These are phyloP conservation scores for Xanthoparmelia taractica DNA, from an alignment of 495 filamentous ascomycete species.

Conservation along the genomic window DNA sequence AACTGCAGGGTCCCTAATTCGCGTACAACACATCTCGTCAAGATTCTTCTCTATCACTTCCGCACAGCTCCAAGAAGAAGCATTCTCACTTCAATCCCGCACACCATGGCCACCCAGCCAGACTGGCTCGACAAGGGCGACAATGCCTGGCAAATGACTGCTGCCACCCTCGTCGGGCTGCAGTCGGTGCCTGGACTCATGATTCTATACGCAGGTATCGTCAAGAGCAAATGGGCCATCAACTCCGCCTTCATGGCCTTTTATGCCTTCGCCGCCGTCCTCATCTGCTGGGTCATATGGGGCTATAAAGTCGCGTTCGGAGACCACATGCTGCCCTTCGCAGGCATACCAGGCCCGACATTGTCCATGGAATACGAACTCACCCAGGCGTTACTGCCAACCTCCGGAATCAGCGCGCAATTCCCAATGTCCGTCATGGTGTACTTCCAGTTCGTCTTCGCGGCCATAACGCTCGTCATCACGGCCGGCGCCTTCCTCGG, in stretches of 20 bases:
- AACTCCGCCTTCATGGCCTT: conserved; percentile 52
- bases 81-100: neutral
- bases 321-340: conserved; percentile 44
- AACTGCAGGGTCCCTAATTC: conserved; percentile 1
- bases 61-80: neutral
- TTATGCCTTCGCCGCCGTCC: conserved; percentile 47
- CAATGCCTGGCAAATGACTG: conserved; percentile 52
- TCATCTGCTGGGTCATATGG: conserved; percentile 52
- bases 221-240: conserved; percentile 53
- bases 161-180: conserved; percentile 46
- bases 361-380: conserved; percentile 42
- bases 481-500: conserved; percentile 45
- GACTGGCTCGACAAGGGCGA: conserved; percentile 46
- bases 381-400: conserved; percentile 38
- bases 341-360: conserved; percentile 43
- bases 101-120: conserved; percentile 23
- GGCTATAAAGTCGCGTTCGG: conserved; percentile 49
- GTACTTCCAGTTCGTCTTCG: conserved; percentile 56
- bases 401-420: conserved; percentile 34
- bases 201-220: conserved; percentile 47
- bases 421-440: conserved; percentile 49
- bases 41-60: neutral
- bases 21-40: neutral
- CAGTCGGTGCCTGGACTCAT: conserved; percentile 50
- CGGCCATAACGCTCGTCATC: conserved; percentile 49